Base-by-base conservation (phyloP, 345 rosid species). In the Euphorbia peplus region DNA sequence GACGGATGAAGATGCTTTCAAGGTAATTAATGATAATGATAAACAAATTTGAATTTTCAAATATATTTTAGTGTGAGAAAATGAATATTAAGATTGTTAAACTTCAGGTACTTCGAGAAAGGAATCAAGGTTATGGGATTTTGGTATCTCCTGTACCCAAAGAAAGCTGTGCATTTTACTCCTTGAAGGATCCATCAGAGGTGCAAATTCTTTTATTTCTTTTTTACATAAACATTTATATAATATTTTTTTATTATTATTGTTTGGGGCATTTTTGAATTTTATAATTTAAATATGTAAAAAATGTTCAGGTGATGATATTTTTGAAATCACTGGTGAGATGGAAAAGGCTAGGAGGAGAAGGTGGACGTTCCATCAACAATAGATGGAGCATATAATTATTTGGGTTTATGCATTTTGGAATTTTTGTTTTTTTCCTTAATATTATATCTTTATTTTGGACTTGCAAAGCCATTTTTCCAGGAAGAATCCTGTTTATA, bases 1-100 rank as follows among this genome's bases (percentile, higher is more conserved):
- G 64, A 82, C 86, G 0, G 99, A 95, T 77, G 99, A 95, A 71
- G 98, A 95, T 73, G 99, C 98, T 29, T 92, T 95, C 76, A 92
- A 90, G 90, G 98, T 83, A 77, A 30, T 22, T 44, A n/a, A n/a
- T n/a, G n/a, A n/a, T n/a, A n/a, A 13, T 42, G 11, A 44, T 1
- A 44, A 44, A 15, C 2, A 44, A 11, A 44, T 44, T 44, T 2
- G 14, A 2, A 12, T 44, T 44, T 44, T 44, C 16, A 15, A 44
- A 44, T 44, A n/a, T 44, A 2, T 12, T 15, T 12, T 12, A 44
- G 18, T 7, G 12, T 44, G 15, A 44, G 18, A 11, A 44, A 6
- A 44, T 15, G 3, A 32, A 32, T 32, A 32, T 32, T 32, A 32
- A 32, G 3, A 6, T 32, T 32, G 37, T 32, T 32, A 32, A 2